A percentile compares a stretch with the other conserved stretches of the same genome.
Conservation (phyloP, 2,329 filamentous ascomycete species). For the Calonectria hongkongensis region DNA sequence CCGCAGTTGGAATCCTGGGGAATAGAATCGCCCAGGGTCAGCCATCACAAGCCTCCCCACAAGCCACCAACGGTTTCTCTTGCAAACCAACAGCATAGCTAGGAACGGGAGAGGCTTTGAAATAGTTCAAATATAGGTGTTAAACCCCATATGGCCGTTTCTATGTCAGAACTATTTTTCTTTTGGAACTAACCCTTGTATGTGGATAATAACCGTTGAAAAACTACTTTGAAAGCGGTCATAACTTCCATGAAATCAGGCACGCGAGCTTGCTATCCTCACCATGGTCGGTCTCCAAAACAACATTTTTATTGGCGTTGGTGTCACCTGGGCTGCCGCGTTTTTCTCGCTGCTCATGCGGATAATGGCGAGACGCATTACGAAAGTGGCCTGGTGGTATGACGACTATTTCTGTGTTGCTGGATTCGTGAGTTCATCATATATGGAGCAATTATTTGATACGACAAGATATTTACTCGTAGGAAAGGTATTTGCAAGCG, state of each 20-base stretch:
- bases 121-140: not conserved
- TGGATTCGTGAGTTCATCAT: conserved; percentile 49
- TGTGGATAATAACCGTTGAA: not conserved
- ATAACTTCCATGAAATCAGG: not conserved
- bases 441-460: no score
- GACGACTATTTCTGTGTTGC: conserved; percentile 51
- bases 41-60: not conserved
- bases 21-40: not conserved
- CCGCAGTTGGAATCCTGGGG: not conserved
- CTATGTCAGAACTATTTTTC: not conserved
- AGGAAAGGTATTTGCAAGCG: conserved; percentile 45
- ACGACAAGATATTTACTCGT: conserved; percentile 25
- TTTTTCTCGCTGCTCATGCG: conserved; percentile 47
- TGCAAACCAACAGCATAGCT: not conserved
- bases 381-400: conserved; percentile 51
- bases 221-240: not conserved
- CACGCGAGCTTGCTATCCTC: conserved; percentile 1
- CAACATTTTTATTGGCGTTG: conserved; percentile 44
- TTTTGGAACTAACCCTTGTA: not conserved
- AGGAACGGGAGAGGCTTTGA: not conserved
- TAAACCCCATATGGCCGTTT: not conserved
- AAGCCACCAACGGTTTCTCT: not conserved
- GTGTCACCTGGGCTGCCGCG: conserved; percentile 50
- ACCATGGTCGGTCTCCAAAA: conserved; percentile 46
- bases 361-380: conserved; percentile 49